Conservation (phyloP, 2,329 filamentous ascomycete species). For the Aspergillus luchuensis region DNA sequence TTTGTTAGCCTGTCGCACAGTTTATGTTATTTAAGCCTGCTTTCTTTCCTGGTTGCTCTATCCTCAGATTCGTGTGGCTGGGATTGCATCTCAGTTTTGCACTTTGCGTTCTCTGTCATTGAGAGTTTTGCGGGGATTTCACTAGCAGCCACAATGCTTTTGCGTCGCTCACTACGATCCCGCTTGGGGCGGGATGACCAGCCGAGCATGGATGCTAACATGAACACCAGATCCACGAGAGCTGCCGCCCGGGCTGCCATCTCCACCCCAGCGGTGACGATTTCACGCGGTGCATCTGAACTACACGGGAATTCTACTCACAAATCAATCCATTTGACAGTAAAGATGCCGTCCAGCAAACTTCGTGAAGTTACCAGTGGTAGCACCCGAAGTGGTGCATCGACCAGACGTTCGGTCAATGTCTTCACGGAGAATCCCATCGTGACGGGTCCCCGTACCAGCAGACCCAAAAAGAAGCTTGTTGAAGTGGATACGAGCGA, state of each 20-base stretch:
- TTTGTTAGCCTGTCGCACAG: background rate
- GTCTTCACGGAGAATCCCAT: conserved; percentile 51
- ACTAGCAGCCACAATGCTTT: conserved; percentile 32
- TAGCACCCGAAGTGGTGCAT: conserved; percentile 27
- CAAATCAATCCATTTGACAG: conserved; percentile 50
- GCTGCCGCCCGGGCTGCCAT: conserved; percentile 31
- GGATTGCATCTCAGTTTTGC: background rate
- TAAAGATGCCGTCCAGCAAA: conserved; percentile 54
- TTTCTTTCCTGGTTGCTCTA: background rate
- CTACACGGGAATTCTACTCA: conserved; percentile 36
- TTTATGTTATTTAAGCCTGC: background rate
- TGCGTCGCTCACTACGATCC: conserved; percentile 44
- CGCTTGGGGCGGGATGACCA: conserved; percentile 32
- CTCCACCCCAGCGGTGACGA: conserved; percentile 37
- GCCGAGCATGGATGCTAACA: conserved; percentile 37
- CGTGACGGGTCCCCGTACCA: conserved; percentile 49
- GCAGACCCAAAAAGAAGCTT: conserved; percentile 47
- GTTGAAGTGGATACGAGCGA: conserved; percentile 50
- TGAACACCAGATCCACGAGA: conserved; percentile 41
- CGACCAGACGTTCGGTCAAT: conserved; percentile 41
- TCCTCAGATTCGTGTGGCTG: background rate
- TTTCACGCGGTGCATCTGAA: conserved; percentile 39
- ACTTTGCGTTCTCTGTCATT: background rate
- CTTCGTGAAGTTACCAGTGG: conserved; percentile 50
- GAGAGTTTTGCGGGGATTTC: background rate